phyloP scores from a whole-genome alignment of 176 grass and related monocot species.

The Eragrostis curvula region DNA sequence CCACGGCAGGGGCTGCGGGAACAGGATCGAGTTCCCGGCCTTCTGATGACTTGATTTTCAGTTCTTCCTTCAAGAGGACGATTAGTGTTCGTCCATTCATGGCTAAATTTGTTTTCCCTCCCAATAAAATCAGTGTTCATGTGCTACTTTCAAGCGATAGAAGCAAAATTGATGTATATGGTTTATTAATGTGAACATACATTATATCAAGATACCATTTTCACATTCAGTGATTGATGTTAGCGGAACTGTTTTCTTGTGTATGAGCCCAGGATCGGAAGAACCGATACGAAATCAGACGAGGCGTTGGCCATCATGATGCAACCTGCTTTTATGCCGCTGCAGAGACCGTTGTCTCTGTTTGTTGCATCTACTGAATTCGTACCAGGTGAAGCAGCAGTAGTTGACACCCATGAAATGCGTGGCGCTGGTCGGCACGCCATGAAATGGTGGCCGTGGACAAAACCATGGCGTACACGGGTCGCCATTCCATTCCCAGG shows the following conservation, averaged over 20 bases:
- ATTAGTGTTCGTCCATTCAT: background rate
- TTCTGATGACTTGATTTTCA: background rate
- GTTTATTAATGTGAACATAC: background rate
- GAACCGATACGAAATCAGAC: background rate
- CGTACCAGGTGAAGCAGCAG: background rate
- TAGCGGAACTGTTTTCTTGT: background rate
- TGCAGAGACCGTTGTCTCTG: background rate
- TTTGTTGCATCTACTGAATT: background rate
- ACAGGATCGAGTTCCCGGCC: conserved; percentile 66
- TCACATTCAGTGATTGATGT: conserved; percentile 17
- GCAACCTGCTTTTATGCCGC: background rate
- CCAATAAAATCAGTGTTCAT: background rate
- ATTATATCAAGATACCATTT: background rate
- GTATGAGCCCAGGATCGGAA: background rate
- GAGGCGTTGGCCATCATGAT: background rate
- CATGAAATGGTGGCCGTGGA: background rate
- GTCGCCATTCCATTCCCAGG: background rate
- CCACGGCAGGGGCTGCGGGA: conserved; percentile 43
- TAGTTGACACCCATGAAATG: background rate
- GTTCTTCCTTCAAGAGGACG: background rate
- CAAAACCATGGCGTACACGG: background rate
- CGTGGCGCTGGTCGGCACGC: background rate
- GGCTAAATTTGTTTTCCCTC: background rate
- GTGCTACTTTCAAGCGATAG: background rate
- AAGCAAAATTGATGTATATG: background rate